Evolutionary conservation across 2,329 filamentous ascomycete species (phyloP), one percentile per base, ranked within the genome.

Genomic region (Colletotrichum echinochloae): DNA sequence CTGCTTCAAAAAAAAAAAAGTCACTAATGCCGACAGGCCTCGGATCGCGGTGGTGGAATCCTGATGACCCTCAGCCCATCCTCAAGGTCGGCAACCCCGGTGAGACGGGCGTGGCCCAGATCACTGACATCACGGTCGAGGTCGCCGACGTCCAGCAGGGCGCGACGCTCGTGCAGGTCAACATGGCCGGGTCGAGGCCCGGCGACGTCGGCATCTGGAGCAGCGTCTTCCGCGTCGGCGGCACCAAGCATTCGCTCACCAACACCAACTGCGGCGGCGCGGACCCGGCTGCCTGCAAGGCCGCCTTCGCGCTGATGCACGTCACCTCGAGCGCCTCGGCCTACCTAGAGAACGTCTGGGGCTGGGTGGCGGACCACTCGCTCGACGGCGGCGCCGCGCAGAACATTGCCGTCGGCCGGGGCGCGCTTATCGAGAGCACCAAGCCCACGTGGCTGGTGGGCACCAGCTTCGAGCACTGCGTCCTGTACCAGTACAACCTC

Each of bases 301-400:
- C 83, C 0, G 84, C 85, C 1, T 86, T 82, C 67, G 76, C 83
- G 3, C 76, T 86, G 62, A 76, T 90, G 39, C 86, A 90, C 73
- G 78, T 89, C 12, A 83, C 83, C 0, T 69, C 77, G 9, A 78
- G 78, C 0, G 82, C 83, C 0, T 83, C 84, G 1, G 83, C 83
- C 9, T 88, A 88, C 73, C 81, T 88, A 56, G 87, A 89, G 74
- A 87, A 86, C 71, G 80, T 82, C 70, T 88, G 85, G 86, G 83
- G 82, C 26, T 84, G 81, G 81, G 78, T 80, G 30, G 75, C 78
- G 8, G 85, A 87, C 73, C 85, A 86, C 76, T 85, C 86, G 70
- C 79, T 89, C 20, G 86, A 89, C 65, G 81, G 81, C n/a, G 60
- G 70, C n/a, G 74, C 73, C 60, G 72, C 73, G 49, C 81, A 81